A percentile compares a stretch with the other conserved stretches of the same genome.
These are phyloP conservation scores for Oryza meridionalis DNA, from an alignment of 176 grass and related monocot species.

Conservation along the genomic window DNA sequence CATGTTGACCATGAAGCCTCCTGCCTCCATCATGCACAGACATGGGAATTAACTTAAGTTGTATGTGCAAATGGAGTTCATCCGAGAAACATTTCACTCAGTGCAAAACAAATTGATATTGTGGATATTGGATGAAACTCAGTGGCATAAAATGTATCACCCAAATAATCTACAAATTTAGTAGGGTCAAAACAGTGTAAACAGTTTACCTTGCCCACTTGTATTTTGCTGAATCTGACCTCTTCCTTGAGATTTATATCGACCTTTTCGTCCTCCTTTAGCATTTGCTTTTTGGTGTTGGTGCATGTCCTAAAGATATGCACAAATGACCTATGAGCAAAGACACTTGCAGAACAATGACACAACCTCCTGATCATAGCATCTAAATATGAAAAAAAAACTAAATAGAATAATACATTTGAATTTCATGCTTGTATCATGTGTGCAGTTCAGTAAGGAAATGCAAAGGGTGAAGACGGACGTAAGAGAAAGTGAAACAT, in stretches of 20 bases:
- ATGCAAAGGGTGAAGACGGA: background rate
- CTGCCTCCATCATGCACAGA: background rate
- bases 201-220: slow-evolving; percentile 55
- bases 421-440: background rate
- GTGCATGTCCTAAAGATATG: slow-evolving; percentile 48
- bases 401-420: background rate
- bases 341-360: background rate
- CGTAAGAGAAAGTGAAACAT: slow-evolving; percentile 4
- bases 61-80: background rate
- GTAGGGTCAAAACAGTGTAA: background rate
- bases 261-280: slow-evolving; percentile 56
- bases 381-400: background rate
- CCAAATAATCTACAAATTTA: background rate
- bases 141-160: background rate
- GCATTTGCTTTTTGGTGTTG: slow-evolving; percentile 42
- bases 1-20: background rate
- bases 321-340: slow-evolving; percentile 20
- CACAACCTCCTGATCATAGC: background rate
- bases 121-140: background rate
- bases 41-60: slow-evolving; percentile 10
- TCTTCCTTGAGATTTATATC: slow-evolving; percentile 53
- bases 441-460: slow-evolving; percentile 9
- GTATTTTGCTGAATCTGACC: slow-evolving; percentile 54
- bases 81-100: slow-evolving; percentile 7
- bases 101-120: background rate